Evolutionary conservation across 108 stramenopile genomes (phyloP).

Genomic region (Licmophora abbreviata): DNA sequence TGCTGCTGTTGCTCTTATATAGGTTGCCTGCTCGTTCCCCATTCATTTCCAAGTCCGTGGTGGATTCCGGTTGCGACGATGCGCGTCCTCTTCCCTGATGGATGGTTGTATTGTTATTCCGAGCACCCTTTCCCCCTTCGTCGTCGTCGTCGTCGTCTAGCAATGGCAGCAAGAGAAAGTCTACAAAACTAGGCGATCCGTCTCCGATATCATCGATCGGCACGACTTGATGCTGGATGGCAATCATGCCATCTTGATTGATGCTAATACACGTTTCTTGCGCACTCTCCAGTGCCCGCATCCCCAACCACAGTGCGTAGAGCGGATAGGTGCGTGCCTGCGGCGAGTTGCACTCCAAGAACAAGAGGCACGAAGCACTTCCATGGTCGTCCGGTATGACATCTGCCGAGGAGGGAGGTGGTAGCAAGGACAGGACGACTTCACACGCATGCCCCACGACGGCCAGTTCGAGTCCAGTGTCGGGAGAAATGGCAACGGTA

Average conservation of each 20-base stretch:
- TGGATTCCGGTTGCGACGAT: background rate
- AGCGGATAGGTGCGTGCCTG: constrained; percentile 27
- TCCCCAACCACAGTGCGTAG: constrained; percentile 30
- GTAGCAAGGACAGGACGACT: constrained; percentile 20
- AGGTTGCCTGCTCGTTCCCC: background rate
- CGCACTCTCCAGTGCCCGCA: constrained; percentile 58
- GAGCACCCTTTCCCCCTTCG: background rate
- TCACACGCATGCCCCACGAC: constrained; percentile 38
- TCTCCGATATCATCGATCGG: constrained; percentile 19
- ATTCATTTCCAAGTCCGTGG: background rate
- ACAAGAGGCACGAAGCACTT: constrained; percentile 28
- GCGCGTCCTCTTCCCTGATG: background rate
- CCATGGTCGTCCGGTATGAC: constrained; percentile 24
- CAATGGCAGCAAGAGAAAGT: constrained; percentile 55
- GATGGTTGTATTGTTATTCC: background rate
- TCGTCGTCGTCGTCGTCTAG: constrained; percentile 31
- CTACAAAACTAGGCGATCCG: constrained; percentile 47
- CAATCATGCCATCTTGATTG: constrained; percentile 62
- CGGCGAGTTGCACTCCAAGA: constrained; percentile 2
- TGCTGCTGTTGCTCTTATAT: background rate
- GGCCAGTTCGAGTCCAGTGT: constrained; percentile 39
- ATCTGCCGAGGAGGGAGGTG: constrained; percentile 2
- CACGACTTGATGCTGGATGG: constrained; percentile 69
- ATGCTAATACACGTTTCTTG: constrained; percentile 60
- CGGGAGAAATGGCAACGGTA: constrained; percentile 19